A percentile compares a stretch with the other conserved stretches of the same genome.
Conservation (phyloP, 176 grass and related monocot species). For the Aechmea fasciata region DNA sequence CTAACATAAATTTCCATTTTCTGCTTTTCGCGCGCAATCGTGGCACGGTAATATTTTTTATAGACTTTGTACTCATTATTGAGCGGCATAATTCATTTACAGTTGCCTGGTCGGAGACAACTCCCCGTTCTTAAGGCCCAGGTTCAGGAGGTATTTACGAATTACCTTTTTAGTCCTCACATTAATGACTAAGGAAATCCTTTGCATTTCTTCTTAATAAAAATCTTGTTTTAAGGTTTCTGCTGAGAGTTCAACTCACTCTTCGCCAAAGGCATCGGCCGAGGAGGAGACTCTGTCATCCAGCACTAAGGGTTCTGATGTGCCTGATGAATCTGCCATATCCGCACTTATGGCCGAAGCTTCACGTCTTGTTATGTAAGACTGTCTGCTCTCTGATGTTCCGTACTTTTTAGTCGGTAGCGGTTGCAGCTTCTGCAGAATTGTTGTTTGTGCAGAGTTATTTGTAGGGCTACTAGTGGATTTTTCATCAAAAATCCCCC, state of each 20-base stretch:
- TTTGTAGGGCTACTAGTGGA: too few relatives aligned
- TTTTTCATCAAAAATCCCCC: too few relatives aligned
- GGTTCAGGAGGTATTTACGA: slow-evolving; percentile 20
- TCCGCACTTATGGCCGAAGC: slow-evolving; percentile 40
- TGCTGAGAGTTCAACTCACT: slow-evolving; percentile 24
- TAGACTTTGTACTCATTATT: too few relatives aligned
- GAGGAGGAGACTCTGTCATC: slow-evolving; percentile 11
- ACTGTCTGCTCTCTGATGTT: not conserved
- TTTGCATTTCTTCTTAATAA: slow-evolving; percentile 7
- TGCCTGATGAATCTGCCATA: slow-evolving; percentile 18
- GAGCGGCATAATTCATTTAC: slow-evolving; percentile 4
- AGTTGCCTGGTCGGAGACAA: slow-evolving; percentile 18
- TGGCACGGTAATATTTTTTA: not conserved
- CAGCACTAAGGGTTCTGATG: slow-evolving; percentile 13
- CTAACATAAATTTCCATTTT: too few relatives aligned
- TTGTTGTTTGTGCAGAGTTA: too few relatives aligned
- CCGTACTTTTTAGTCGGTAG: too few relatives aligned
- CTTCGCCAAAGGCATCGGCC: slow-evolving; percentile 6
- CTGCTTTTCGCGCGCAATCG: too few relatives aligned
- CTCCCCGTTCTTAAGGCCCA: slow-evolving; percentile 32
- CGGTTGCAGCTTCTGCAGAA: too few relatives aligned
- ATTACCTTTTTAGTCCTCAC: slow-evolving; percentile 15
- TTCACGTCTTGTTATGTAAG: slow-evolving; percentile 36
- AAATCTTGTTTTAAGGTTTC: slow-evolving; percentile 29
- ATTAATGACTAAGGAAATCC: slow-evolving; percentile 2